Evolutionary conservation across 2,329 filamentous ascomycete species (phyloP).

Genomic region (Trichoderma breve): DNA sequence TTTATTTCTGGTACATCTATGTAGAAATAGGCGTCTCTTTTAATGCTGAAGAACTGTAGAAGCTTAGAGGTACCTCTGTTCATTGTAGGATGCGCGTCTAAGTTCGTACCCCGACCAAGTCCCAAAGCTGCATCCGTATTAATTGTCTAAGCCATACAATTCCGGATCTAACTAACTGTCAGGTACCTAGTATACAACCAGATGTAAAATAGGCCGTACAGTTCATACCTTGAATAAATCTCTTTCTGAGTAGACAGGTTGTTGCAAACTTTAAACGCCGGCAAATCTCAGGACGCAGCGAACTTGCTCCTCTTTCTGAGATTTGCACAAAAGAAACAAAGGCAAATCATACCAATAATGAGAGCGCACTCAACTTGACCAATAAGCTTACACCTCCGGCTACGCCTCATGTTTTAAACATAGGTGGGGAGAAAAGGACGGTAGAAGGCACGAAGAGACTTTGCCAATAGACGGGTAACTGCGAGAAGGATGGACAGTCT

Average conservation of each 20-base stretch:
- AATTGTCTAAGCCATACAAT: neutral
- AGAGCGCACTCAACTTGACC: neutral
- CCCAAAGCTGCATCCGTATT: neutral
- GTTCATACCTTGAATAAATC: neutral
- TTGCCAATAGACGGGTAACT: neutral
- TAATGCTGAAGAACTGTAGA: neutral
- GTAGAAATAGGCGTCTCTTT: neutral
- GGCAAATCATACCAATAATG: neutral
- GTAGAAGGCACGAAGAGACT: neutral
- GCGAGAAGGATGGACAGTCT: neutral
- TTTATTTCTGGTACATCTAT: neutral
- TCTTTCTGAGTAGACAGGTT: neutral
- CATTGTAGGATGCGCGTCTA: neutral
- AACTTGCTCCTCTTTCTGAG: neutral
- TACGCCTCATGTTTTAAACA: neutral
- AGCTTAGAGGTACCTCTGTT: neutral
- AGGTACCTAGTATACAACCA: neutral
- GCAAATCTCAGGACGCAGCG: neutral
- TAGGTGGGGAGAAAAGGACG: neutral
- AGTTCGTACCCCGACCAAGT: neutral
- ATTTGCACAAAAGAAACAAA: neutral
- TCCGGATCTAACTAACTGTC: neutral
- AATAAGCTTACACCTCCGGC: neutral
- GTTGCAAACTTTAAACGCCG: neutral
- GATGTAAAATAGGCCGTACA: neutral